These are phyloP conservation scores for Turnera subulata DNA, from an alignment of 345 rosid species.

Conservation along the genomic window DNA sequence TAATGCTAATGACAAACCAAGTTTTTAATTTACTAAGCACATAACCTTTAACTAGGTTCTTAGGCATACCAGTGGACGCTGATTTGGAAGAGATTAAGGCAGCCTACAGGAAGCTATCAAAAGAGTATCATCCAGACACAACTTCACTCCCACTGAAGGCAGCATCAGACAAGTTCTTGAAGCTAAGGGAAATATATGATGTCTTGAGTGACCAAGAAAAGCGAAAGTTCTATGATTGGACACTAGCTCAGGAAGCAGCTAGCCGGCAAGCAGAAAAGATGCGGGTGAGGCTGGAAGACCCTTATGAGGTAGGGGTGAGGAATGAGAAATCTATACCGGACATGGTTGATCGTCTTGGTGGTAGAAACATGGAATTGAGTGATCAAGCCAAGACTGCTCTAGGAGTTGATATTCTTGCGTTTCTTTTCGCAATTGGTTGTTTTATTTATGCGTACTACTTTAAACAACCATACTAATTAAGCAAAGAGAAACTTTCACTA, in stretches of 20 bases:
- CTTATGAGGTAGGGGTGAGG: slow-evolving; percentile 48
- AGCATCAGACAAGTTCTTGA: slow-evolving; percentile 84
- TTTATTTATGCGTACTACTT: slow-evolving; percentile 55
- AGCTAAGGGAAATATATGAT: slow-evolving; percentile 58
- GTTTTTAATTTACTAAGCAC: no score
- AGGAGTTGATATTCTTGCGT: slow-evolving; percentile 52
- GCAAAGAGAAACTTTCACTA: no score
- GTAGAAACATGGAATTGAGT: slow-evolving; percentile 67
- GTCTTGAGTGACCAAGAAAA: slow-evolving; percentile 62
- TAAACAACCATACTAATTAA: slow-evolving; percentile 62
- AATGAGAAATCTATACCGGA: slow-evolving; percentile 57
- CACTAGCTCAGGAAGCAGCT: slow-evolving; percentile 80
- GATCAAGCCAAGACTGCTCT: slow-evolving; percentile 86
- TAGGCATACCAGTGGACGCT: slow-evolving; percentile 63
- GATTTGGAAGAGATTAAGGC: slow-evolving; percentile 86
- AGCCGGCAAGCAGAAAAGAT: slow-evolving; percentile 78
- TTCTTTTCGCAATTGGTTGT: slow-evolving; percentile 55
- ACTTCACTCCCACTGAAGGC: slow-evolving; percentile 77
- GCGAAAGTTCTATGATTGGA: slow-evolving; percentile 82
- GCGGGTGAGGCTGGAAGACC: slow-evolving; percentile 71
- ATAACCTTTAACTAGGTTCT: no score
- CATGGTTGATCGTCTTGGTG: slow-evolving; percentile 82
- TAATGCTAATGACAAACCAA: no score
- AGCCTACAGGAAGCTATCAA: slow-evolving; percentile 77
- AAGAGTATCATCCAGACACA: slow-evolving; percentile 96